Percentiles rank a stretch among this genome's conserved stretches.
Conservation (phyloP, 768 basidiomycete genomes). For the Russula lepida region DNA sequence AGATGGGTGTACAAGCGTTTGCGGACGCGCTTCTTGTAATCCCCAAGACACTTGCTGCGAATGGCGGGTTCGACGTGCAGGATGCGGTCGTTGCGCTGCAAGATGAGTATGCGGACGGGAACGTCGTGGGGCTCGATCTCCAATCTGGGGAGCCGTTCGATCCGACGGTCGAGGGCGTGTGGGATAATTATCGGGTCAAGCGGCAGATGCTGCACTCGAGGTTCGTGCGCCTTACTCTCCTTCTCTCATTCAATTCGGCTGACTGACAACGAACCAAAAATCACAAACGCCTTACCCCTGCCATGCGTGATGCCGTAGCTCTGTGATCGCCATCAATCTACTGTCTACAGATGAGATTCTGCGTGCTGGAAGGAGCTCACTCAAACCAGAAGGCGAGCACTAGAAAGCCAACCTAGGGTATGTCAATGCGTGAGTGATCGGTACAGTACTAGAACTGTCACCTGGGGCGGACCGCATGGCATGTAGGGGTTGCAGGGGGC, state of each 20-base stretch:
- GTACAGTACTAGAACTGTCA: too few species aligned
- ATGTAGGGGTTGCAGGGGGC: background rate
- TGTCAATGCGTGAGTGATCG: background rate
- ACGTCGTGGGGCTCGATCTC: constrained; percentile 84
- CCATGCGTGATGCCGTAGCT: constrained; percentile 37
- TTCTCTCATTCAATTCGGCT: constrained; percentile 20
- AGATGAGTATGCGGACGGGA: constrained; percentile 95
- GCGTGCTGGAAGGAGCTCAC: constrained; percentile 77
- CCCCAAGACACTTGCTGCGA: constrained; percentile 92
- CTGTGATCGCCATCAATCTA: constrained; percentile 91
- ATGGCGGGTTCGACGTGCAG: constrained; percentile 96
- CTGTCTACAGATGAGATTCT: constrained; percentile 95
- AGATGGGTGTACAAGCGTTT: constrained; percentile 96
- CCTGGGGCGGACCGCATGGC: background rate
- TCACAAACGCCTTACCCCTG: constrained; percentile 4
- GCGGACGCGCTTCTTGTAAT: constrained; percentile 91
- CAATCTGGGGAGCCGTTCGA: constrained; percentile 94
- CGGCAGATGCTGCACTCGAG: constrained; percentile 97
- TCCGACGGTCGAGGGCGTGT: constrained; percentile 90
- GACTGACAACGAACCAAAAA: constrained; percentile 8
- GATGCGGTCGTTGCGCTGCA: constrained; percentile 89
- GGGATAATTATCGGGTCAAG: constrained; percentile 99
- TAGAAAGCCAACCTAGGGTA: constrained; percentile 23
- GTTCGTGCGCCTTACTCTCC: constrained; percentile 37
- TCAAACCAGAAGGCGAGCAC: constrained; percentile 71